Evolutionary conservation across 441 rosid genomes (phyloP).

Genomic region (Erodium chrysanthum): DNA sequence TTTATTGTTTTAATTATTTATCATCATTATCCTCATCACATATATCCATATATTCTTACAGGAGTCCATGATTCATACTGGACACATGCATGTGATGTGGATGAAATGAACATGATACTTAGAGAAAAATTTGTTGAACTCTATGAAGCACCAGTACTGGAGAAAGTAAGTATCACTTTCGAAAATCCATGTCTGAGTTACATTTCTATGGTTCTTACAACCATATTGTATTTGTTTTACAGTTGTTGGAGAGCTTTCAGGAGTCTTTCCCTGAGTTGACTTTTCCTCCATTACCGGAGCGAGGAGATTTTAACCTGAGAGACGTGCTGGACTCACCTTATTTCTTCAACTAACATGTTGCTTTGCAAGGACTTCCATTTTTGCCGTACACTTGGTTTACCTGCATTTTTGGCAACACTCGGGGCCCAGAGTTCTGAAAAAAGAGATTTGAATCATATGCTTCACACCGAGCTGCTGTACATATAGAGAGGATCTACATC

Average conservation of each 20-base stretch:
- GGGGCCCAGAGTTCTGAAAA: no score
- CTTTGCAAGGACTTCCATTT: neutral
- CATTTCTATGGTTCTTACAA: neutral
- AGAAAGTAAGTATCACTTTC: slow-evolving; percentile 50
- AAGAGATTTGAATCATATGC: no score
- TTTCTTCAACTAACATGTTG: slow-evolving; percentile 61
- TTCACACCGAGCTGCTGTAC: no score
- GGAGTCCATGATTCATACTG: slow-evolving; percentile 99
- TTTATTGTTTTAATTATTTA: slow-evolving; percentile 9
- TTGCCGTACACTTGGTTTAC: neutral
- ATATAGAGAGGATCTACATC: no score
- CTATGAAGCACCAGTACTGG: slow-evolving; percentile 69
- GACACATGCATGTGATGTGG: slow-evolving; percentile 92
- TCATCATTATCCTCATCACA: slow-evolving; percentile 16
- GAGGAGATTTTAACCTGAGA: slow-evolving; percentile 84
- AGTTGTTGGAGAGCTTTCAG: slow-evolving; percentile 79
- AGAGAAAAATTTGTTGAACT: slow-evolving; percentile 94
- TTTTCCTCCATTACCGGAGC: slow-evolving; percentile 83
- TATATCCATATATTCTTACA: slow-evolving; percentile 26
- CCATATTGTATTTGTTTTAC: slow-evolving; percentile 29
- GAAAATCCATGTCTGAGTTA: no score
- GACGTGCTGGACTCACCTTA: slow-evolving; percentile 71
- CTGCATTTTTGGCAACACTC: neutral
- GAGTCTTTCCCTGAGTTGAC: slow-evolving; percentile 53
- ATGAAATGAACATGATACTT: slow-evolving; percentile 68